Evolutionary conservation across 169 alveolate species (phyloP).

Genomic region (Pseudocohnilembus persalinus): DNA sequence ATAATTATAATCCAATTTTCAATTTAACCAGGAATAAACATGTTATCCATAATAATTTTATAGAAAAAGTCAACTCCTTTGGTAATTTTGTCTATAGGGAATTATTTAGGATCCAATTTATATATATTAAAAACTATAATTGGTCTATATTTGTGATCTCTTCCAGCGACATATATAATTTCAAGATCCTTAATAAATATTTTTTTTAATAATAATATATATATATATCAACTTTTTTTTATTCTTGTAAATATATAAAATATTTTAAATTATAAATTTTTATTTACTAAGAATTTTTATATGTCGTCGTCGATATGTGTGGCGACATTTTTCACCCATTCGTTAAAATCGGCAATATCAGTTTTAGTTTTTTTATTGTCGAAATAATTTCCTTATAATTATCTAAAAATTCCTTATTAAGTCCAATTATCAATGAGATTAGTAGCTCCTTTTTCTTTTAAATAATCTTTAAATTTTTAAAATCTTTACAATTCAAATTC

Average conservation of each 20-base stretch:
- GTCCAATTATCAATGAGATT: neutral
- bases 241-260: no score
- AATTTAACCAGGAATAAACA: slow-evolving; percentile 76
- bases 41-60: slow-evolving; percentile 60
- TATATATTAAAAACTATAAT: slow-evolving; percentile 63
- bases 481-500: neutral
- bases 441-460: neutral
- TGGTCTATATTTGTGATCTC: slow-evolving; percentile 74
- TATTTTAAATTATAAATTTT: no score
- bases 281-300: slow-evolving; percentile 35
- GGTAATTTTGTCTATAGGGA: slow-evolving; percentile 47
- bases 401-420: neutral
- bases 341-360: neutral
- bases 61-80: slow-evolving; percentile 52
- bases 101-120: slow-evolving; percentile 46
- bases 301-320: slow-evolving; percentile 17
- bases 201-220: neutral
- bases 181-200: slow-evolving; percentile 65
- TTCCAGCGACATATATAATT: slow-evolving; percentile 65
- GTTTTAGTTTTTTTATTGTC: neutral
- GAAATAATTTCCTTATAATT: neutral
- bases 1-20: slow-evolving; percentile 77
- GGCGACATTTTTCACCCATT: slow-evolving; percentile 25
- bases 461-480: no score
- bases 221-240: neutral